Percentiles rank a stretch among this genome's conserved stretches.
Conservation (phyloP, 768 basidiomycete species). For the Trichaptum fuscoviolaceum region DNA sequence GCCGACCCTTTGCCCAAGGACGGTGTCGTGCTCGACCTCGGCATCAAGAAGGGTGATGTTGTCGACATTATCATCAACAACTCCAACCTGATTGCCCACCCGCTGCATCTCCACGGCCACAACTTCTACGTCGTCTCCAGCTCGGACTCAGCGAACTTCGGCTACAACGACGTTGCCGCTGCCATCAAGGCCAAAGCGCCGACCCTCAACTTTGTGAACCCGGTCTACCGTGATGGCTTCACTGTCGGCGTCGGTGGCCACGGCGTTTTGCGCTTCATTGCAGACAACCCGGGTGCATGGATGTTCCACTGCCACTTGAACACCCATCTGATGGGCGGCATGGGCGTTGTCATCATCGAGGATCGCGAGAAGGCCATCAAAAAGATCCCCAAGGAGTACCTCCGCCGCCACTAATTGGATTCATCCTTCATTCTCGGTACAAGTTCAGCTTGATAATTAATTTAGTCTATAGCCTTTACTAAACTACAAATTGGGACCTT, state of each 20-base stretch:
- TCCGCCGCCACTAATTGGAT: no score
- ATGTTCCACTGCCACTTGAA: conserved; percentile 56
- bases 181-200: conserved; percentile 54
- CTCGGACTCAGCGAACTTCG: conserved; percentile 60
- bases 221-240: conserved; percentile 85
- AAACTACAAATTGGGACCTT: no score
- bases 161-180: conserved; percentile 79
- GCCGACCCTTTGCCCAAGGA: conserved; percentile 35
- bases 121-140: conserved; percentile 77
- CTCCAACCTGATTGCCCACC: conserved; percentile 11
- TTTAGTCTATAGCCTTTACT: no score
- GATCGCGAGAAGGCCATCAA: neutral
- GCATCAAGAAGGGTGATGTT: conserved; percentile 63
- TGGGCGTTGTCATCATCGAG: neutral
- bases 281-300: conserved; percentile 93
- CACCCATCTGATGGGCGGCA: neutral
- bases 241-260: conserved; percentile 63
- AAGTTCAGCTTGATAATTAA: no score
- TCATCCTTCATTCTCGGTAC: no score
- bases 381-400: neutral
- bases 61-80: conserved; percentile 41
- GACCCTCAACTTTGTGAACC: conserved; percentile 41
- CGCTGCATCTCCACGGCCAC: conserved; percentile 89
- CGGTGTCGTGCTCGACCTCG: conserved; percentile 70
- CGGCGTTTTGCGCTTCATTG: conserved; percentile 70